These are phyloP conservation scores for Trifolium repens DNA, from an alignment of 306 rosid species.

Conservation along the genomic window DNA sequence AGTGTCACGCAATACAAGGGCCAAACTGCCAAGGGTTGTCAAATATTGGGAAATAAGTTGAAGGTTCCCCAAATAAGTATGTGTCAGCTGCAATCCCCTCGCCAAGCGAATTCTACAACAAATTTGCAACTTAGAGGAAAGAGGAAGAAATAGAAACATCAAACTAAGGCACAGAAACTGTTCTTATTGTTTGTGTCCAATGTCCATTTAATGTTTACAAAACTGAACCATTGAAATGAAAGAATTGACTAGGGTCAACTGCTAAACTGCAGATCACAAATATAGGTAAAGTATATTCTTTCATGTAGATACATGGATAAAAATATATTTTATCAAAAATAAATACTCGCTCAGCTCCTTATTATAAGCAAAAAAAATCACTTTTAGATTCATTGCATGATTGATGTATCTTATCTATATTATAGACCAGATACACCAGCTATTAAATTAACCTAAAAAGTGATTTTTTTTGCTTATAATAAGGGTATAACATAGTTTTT, in stretches of 20 bases:
- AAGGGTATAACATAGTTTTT: background rate
- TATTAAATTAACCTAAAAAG: too few species aligned
- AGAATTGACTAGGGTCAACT: background rate
- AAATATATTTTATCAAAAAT: conserved; percentile 6
- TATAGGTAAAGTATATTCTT: conserved; percentile 4
- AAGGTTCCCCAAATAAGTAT: conserved; percentile 87
- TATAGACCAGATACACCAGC: too few species aligned
- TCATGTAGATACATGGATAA: background rate
- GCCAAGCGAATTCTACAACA: conserved; percentile 88
- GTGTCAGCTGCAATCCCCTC: conserved; percentile 94
- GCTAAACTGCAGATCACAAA: background rate
- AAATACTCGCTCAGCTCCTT: background rate
- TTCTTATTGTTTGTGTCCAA: conserved; percentile 31
- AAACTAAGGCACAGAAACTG: conserved; percentile 33
- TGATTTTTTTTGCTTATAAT: too few species aligned
- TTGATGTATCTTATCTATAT: too few species aligned
- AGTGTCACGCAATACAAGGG: conserved; percentile 81
- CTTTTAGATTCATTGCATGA: too few species aligned
- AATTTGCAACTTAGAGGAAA: conserved; percentile 29
- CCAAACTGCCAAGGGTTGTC: conserved; percentile 95
- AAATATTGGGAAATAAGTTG: conserved; percentile 94
- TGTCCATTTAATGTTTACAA: conserved; percentile 14
- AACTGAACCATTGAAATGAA: background rate
- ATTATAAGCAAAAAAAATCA: too few species aligned
- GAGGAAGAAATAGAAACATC: conserved; percentile 35